Conservation (phyloP, 306 rosid species). For the Dalbergia oliveri region DNA sequence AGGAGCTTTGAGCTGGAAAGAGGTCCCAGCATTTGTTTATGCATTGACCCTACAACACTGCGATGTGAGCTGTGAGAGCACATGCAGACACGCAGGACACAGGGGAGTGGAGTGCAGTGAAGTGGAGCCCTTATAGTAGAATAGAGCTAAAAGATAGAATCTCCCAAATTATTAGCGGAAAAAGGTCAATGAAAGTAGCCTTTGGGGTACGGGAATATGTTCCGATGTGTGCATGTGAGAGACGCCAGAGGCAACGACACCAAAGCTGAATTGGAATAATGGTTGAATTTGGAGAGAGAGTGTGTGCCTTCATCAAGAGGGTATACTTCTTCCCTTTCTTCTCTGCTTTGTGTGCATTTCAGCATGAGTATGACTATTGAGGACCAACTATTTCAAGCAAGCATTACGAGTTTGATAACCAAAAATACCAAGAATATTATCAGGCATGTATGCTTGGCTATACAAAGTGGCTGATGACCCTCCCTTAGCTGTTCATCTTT, state of each 20-base stretch:
- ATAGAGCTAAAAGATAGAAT: slow-evolving; percentile 23
- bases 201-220: slow-evolving; percentile 36
- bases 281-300: not conserved
- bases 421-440: not conserved
- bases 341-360: not conserved
- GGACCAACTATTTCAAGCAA: not conserved
- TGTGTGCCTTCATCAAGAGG: not conserved
- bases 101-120: not conserved
- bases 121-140: too few species aligned
- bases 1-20: slow-evolving; percentile 48
- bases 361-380: too few species aligned
- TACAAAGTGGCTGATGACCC: not conserved
- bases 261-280: slow-evolving; percentile 31
- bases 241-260: not conserved
- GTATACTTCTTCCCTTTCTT: not conserved
- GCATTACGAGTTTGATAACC: not conserved
- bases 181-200: slow-evolving; percentile 29
- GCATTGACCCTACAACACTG: slow-evolving; percentile 51
- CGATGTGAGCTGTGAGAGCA: slow-evolving; percentile 59
- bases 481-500: not conserved
- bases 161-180: slow-evolving; percentile 44
- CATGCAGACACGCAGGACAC: slow-evolving; percentile 40
- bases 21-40: slow-evolving; percentile 45
- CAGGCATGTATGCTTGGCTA: slow-evolving; percentile 4
- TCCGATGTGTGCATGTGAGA: slow-evolving; percentile 40